Percentiles rank a stretch among this genome's conserved stretches.
phyloP scores from a whole-genome alignment of 2,329 filamentous ascomycete species.

The Fusarium agapanthi region DNA sequence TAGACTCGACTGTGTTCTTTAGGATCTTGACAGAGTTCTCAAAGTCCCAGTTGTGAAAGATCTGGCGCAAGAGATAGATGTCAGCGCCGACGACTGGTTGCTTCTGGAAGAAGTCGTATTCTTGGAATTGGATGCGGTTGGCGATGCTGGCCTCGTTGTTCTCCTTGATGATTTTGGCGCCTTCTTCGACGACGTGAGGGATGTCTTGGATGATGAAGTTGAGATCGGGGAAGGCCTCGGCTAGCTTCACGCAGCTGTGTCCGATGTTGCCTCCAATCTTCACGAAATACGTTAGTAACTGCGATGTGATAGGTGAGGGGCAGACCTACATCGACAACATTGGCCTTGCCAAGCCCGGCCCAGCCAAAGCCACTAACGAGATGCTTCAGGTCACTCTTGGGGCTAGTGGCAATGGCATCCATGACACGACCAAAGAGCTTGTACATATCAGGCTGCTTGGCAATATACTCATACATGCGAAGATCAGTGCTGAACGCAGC shows the following conservation, averaged over 20 bases:
- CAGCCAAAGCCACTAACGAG: background rate
- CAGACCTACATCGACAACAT: background rate
- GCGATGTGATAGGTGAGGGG: fast-evolving
- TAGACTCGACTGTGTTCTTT: background rate
- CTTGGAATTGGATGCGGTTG: background rate
- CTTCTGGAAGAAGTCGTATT: background rate
- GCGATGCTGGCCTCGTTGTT: background rate
- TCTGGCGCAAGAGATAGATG: background rate
- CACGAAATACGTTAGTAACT: fast-evolving
- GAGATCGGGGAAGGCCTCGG: background rate
- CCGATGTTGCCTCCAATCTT: background rate
- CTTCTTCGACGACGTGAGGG: background rate
- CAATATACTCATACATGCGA: background rate
- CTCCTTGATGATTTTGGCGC: background rate
- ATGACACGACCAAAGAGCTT: background rate
- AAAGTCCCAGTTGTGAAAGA: conserved; percentile 1
- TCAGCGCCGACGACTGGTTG: background rate
- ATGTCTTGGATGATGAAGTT: background rate
- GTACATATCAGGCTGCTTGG: background rate
- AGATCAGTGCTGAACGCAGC: background rate
- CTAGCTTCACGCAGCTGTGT: background rate
- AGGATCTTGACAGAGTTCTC: background rate
- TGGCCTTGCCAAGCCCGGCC: background rate
- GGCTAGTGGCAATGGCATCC: background rate
- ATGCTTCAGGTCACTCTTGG: background rate